phyloP scores from a whole-genome alignment of 306 rosid genomes.

The Gastrolobium villosum region DNA sequence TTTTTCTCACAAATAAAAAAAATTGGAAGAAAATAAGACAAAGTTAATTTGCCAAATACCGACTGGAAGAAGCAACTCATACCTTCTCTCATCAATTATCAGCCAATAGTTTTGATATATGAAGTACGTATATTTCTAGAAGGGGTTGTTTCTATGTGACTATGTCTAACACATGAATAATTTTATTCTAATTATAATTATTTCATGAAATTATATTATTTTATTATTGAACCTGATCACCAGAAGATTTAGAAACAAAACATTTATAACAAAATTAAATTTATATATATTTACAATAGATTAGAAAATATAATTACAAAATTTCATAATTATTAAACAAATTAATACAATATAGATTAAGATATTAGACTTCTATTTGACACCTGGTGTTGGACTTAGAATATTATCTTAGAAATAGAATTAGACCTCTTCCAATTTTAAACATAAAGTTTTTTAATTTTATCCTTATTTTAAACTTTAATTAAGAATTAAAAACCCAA shows the following conservation, averaged over 20 bases:
- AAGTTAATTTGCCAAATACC: conserved; percentile 4
- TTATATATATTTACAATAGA: background rate
- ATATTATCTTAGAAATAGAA: background rate
- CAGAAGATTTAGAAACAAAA: background rate
- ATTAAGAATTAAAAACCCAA: background rate
- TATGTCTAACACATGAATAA: background rate
- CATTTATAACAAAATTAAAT: background rate
- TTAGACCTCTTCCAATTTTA: background rate
- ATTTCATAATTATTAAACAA: too few species aligned
- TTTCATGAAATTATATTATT: too few species aligned
- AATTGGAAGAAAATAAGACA: conserved; percentile 1
- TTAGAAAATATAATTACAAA: background rate
- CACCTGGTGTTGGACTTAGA: background rate
- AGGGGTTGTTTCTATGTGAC: background rate
- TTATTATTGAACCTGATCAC: background rate
- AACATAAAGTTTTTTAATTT: background rate
- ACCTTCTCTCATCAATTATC: background rate
- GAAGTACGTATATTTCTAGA: background rate
- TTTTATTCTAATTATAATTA: background rate
- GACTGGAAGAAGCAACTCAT: background rate
- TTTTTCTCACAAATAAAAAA: background rate
- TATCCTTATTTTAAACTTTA: background rate
- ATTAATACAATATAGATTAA: too few species aligned
- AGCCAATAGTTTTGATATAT: background rate
- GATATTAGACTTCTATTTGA: background rate